Percentiles rank a stretch among this genome's conserved stretches.
phyloP scores from a whole-genome alignment of 2,329 filamentous ascomycete species.

The Paracorniculantispora psalliotae region DNA sequence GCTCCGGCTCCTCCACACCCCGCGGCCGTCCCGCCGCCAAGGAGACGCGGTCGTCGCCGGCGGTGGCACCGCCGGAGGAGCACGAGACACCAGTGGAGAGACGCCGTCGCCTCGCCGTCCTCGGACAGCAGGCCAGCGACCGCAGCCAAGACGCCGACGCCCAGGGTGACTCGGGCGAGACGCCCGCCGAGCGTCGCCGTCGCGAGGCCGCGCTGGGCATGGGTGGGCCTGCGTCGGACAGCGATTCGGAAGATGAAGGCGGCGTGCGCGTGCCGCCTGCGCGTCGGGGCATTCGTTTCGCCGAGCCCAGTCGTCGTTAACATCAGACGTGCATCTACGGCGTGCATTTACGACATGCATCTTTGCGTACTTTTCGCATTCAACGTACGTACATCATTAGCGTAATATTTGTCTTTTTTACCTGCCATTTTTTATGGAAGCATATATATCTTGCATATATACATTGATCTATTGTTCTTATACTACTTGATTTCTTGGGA shows the following conservation, averaged over 20 bases:
- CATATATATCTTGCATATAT: too few species aligned
- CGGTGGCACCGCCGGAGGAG: slow-evolving; percentile 16
- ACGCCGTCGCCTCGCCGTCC: slow-evolving; percentile 55
- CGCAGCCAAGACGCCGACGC: background rate
- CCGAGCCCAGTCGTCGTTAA: slow-evolving; percentile 35
- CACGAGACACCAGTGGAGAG: slow-evolving; percentile 66
- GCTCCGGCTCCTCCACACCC: background rate
- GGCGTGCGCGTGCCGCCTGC: slow-evolving; percentile 47
- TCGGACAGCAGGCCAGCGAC: slow-evolving; percentile 23
- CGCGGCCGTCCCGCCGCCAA: slow-evolving; percentile 9
- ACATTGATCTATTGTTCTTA: too few species aligned
- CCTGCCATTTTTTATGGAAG: too few species aligned
- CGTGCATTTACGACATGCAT: too few species aligned
- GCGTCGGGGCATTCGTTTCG: slow-evolving; percentile 57
- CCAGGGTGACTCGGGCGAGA: slow-evolving; percentile 51
- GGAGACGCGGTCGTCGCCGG: slow-evolving; percentile 7
- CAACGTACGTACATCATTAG: too few species aligned
- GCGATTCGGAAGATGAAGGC: slow-evolving; percentile 52
- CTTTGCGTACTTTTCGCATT: too few species aligned
- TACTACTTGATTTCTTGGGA: too few species aligned
- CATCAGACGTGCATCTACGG: too few species aligned
- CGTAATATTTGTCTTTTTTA: too few species aligned
- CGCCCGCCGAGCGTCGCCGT: slow-evolving; percentile 67
- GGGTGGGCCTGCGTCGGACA: slow-evolving; percentile 38
- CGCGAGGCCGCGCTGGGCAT: slow-evolving; percentile 70